phyloP scores from a whole-genome alignment of 257 asterid genomes.

The Parsonsia alboflavescens region DNA sequence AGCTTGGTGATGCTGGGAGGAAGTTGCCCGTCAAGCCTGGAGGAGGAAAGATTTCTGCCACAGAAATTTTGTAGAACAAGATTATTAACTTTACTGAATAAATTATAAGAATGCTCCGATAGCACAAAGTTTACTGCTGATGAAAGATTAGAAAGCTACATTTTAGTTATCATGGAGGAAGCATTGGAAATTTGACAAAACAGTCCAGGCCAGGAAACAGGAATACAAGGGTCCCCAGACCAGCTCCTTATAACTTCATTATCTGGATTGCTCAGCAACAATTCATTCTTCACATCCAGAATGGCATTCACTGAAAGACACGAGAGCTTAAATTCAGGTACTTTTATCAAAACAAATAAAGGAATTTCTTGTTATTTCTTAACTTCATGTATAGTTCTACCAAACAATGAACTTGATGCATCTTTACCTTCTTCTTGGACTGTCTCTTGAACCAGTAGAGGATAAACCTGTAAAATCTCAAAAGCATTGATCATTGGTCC shows the following conservation, averaged over 20 bases:
- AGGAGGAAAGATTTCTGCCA: slow-evolving; percentile 46
- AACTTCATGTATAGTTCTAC: neutral
- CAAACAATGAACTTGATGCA: neutral
- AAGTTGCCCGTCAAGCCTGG: slow-evolving; percentile 41
- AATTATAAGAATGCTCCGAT: neutral
- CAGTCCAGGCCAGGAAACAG: slow-evolving; percentile 63
- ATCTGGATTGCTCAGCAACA: slow-evolving; percentile 41
- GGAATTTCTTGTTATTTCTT: neutral
- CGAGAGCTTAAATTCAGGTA: slow-evolving; percentile 5
- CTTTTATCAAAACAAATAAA: neutral
- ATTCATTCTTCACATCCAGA: slow-evolving; percentile 49
- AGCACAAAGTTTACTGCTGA: neutral
- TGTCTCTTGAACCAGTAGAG: slow-evolving; percentile 31
- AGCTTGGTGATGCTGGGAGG: slow-evolving; percentile 53
- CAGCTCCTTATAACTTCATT: slow-evolving; percentile 45
- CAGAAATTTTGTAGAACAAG: slow-evolving; percentile 5
- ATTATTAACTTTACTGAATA: neutral
- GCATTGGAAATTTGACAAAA: slow-evolving; percentile 39
- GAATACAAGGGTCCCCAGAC: slow-evolving; percentile 72
- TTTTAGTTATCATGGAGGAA: slow-evolving; percentile 32
- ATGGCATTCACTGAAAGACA: slow-evolving; percentile 37
- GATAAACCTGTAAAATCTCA: slow-evolving; percentile 43
- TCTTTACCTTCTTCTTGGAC: slow-evolving; percentile 40
- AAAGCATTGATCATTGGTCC: slow-evolving; percentile 58
- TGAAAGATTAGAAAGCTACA: slow-evolving; percentile 41